Evolutionary conservation across 1,284 basidiomycete genomes (phyloP).

Genomic region (Ustilago cynodontis): DNA sequence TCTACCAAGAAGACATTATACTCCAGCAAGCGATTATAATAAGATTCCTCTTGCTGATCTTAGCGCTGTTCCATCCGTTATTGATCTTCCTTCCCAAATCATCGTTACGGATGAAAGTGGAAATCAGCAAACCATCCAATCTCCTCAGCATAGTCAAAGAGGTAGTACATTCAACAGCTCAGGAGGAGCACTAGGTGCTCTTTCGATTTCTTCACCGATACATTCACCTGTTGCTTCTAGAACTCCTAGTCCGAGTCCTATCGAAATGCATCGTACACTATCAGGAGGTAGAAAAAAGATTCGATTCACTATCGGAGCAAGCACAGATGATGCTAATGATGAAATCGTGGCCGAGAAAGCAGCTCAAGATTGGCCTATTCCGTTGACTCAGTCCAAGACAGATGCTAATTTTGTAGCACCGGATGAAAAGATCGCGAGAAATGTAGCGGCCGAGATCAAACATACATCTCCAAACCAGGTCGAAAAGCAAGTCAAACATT

Average conservation of each 20-base stretch:
- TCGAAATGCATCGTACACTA: constrained; percentile 18
- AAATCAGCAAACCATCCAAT: constrained; percentile 34
- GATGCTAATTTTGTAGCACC: constrained; percentile 39
- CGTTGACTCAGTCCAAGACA: constrained; percentile 31
- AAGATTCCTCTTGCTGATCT: constrained; percentile 52
- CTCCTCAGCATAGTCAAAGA: constrained; percentile 24
- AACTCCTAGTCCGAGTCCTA: constrained; percentile 37
- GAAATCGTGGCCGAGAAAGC: background rate
- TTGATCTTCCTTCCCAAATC: constrained; percentile 50
- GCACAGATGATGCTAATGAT: constrained; percentile 7
- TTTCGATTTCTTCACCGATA: constrained; percentile 3
- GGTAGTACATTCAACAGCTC: background rate
- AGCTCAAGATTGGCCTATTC: constrained; percentile 30
- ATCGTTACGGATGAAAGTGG: constrained; percentile 47
- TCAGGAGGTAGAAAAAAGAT: constrained; percentile 21
- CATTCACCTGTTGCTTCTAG: constrained; percentile 37
- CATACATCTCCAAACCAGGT: constrained; percentile 7
- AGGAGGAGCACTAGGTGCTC: constrained; percentile 10
- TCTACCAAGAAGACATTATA: constrained; percentile 61
- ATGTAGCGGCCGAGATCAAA: constrained; percentile 27
- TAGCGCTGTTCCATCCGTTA: constrained; percentile 43
- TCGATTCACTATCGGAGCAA: constrained; percentile 40
- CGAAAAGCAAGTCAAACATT: constrained; percentile 75
- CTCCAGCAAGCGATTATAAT: constrained; percentile 54
- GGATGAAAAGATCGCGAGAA: constrained; percentile 31